A percentile compares a stretch with the other conserved stretches of the same genome.
phyloP scores from a whole-genome alignment of 768 basidiomycete species.

The Mycena alexandri region DNA sequence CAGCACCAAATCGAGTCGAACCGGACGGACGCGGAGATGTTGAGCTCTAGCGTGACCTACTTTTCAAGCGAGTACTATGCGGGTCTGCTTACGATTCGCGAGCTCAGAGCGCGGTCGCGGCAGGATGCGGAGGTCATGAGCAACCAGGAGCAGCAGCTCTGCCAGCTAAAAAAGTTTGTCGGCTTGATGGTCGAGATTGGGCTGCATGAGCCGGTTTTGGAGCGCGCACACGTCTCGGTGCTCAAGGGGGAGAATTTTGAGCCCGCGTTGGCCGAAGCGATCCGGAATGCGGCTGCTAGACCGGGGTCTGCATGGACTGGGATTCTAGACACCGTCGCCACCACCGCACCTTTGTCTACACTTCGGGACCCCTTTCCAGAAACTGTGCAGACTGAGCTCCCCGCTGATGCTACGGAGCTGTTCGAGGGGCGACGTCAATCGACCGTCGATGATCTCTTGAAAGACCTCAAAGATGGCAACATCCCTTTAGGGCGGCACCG shows the following conservation, averaged over 20 bases:
- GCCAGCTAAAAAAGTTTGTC: conserved; percentile 52
- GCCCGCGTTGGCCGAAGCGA: conserved; percentile 57
- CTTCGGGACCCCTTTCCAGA: conserved; percentile 32
- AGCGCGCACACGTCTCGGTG: conserved; percentile 45
- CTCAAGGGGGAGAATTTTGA: conserved; percentile 52
- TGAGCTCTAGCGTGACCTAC: conserved; percentile 41
- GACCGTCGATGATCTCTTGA: conserved; percentile 51
- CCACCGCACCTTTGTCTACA: conserved; percentile 40
- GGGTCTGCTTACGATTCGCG: conserved; percentile 45
- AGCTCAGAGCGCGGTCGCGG: conserved; percentile 37
- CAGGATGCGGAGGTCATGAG: conserved; percentile 45
- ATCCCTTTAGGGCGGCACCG: conserved; percentile 32
- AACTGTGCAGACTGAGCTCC: conserved; percentile 38
- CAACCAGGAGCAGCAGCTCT: conserved; percentile 43
- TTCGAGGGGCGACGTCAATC: conserved; percentile 34
- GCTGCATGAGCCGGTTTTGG: conserved; percentile 49
- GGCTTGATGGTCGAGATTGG: conserved; percentile 52
- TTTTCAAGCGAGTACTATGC: conserved; percentile 45
- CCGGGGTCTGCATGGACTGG: conserved; percentile 57
- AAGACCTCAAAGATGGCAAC: conserved; percentile 39
- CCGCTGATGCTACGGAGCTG: conserved; percentile 40
- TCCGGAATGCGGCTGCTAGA: conserved; percentile 56
- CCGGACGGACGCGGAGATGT: conserved; percentile 38
- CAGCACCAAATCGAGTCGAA: conserved; percentile 33
- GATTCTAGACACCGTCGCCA: conserved; percentile 48